These are phyloP conservation scores for Aspergillus bombycis DNA, from an alignment of 2,329 filamentous ascomycete genomes.

Conservation along the genomic window DNA sequence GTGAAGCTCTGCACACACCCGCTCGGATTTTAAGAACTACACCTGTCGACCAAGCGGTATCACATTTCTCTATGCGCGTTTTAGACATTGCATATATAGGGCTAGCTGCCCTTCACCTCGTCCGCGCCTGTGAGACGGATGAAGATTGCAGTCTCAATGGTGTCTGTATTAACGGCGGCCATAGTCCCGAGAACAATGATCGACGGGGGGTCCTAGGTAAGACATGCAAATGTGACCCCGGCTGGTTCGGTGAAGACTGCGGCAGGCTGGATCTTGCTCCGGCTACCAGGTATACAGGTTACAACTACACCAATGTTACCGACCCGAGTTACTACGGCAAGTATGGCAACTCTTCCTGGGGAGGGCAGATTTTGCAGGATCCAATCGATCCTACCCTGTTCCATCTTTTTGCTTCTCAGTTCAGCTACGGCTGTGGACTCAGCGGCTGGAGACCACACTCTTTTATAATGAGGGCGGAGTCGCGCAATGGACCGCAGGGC, in stretches of 20 bases:
- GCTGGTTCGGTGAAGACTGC: conserved; percentile 51
- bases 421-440: conserved; percentile 51
- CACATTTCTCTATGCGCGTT: neutral
- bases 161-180: conserved; percentile 27
- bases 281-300: conserved; percentile 45
- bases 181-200: neutral
- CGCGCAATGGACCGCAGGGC: conserved; percentile 45
- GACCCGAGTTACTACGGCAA: conserved; percentile 15
- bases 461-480: conserved; percentile 52
- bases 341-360: conserved; percentile 52
- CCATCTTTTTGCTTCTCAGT: conserved; percentile 52
- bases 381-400: conserved; percentile 41
- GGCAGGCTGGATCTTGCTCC: conserved; percentile 50
- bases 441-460: conserved; percentile 53
- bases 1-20: neutral
- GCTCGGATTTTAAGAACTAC: neutral
- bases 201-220: neutral
- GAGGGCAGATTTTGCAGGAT: conserved; percentile 52
- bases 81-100: neutral
- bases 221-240: conserved; percentile 39
- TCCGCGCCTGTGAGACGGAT: conserved; percentile 26
- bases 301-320: conserved; percentile 46
- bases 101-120: neutral
- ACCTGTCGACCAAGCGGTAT: neutral
- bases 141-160: conserved; percentile 48